Conservation (phyloP, 805 yeast species). For the Starmerella davenportii region DNA sequence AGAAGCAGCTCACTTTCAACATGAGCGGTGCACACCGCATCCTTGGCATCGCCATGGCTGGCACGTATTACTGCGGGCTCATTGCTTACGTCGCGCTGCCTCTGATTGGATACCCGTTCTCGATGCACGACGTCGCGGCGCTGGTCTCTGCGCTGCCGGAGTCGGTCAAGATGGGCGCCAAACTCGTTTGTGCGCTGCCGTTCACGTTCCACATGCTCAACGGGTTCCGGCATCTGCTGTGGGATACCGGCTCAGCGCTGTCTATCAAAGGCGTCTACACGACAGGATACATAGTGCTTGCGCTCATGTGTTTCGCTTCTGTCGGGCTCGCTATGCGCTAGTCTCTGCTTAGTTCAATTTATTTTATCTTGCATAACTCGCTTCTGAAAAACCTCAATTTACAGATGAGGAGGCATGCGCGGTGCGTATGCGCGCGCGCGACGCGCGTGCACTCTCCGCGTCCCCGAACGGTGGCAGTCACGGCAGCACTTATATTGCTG, state of each 20-base stretch:
- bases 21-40: constrained; percentile 73
- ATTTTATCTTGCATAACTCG: no score
- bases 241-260: constrained; percentile 79
- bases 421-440: no score
- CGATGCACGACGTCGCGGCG: constrained; percentile 35
- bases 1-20: constrained; percentile 76
- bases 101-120: constrained; percentile 37
- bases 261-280: constrained; percentile 74
- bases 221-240: constrained; percentile 81
- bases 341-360: background rate
- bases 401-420: no score
- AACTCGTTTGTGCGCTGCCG: constrained; percentile 59
- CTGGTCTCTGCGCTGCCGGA: constrained; percentile 48
- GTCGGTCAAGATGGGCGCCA: constrained; percentile 40
- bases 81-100: constrained; percentile 57
- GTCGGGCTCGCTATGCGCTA: background rate
- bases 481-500: no score
- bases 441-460: no score
- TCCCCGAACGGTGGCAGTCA: no score
- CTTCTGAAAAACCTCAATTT: no score
- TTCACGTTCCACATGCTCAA: constrained; percentile 73
- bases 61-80: constrained; percentile 61
- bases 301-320: constrained; percentile 21
- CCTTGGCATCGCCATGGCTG: constrained; percentile 69
- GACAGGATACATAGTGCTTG: constrained; percentile 77